These are phyloP conservation scores for Saccharomycopsis oosterbeekiorum DNA, from an alignment of 805 yeast genomes.

Conservation along the genomic window DNA sequence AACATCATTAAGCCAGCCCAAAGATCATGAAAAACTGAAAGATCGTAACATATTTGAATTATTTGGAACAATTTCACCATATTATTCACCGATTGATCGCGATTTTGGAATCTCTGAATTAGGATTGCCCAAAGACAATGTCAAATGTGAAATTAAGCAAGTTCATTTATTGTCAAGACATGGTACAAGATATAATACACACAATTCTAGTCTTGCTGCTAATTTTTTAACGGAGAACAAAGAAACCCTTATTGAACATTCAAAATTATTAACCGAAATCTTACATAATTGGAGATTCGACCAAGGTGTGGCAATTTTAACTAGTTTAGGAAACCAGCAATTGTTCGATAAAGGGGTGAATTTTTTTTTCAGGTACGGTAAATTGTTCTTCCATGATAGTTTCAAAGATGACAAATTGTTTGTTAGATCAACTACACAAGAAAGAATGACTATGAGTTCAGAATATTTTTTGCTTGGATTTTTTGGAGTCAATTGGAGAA, in stretches of 20 bases:
- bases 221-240: slow-evolving; percentile 24
- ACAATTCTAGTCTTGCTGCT: slow-evolving; percentile 22
- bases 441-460: slow-evolving; percentile 39
- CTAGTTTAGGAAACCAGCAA: slow-evolving; percentile 20
- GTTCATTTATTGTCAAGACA: slow-evolving; percentile 68
- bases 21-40: slow-evolving; percentile 11
- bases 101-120: slow-evolving; percentile 21
- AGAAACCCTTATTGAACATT: slow-evolving; percentile 3
- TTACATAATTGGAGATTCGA: slow-evolving; percentile 33
- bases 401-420: slow-evolving; percentile 12
- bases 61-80: slow-evolving; percentile 20
- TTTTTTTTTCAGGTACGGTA: slow-evolving; percentile 20
- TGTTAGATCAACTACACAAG: slow-evolving; percentile 32
- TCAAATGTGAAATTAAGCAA: slow-evolving; percentile 46
- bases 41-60: slow-evolving; percentile 18
- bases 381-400: slow-evolving; percentile 3
- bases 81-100: slow-evolving; percentile 15
- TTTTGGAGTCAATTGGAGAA: slow-evolving; percentile 28
- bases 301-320: slow-evolving; percentile 18
- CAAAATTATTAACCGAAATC: slow-evolving; percentile 17
- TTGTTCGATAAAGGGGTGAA: slow-evolving; percentile 20
- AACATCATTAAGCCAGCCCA: slow-evolving; percentile 16
- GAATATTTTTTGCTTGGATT: slow-evolving; percentile 40
- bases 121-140: slow-evolving; percentile 19
- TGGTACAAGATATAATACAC: slow-evolving; percentile 68